Evolutionary conservation across 257 asterid species (phyloP), one percentile per base, ranked within the genome.

Genomic region (Cinchona pubescens): DNA sequence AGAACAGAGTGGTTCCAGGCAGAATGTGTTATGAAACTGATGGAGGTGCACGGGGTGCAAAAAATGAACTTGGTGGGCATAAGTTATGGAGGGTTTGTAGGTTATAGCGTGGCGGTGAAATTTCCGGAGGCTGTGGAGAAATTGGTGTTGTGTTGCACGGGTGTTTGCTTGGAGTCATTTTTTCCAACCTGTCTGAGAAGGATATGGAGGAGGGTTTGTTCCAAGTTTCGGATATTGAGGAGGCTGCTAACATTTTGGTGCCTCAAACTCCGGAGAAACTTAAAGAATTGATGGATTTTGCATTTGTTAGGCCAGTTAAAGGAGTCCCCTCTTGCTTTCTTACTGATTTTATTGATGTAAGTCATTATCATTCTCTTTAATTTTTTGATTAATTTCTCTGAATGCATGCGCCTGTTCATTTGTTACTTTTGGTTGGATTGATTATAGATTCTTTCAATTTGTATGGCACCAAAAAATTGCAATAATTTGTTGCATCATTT

Each of bases 11-110:
- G 18, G 18, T 93, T 90, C 75, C 98, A 91, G 88, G 98, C 97
- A 30, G 83, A 70, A 74, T 91, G 96, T 77, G 87, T 93, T 29
- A 91, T 84, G 91, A 80, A 82, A 43, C 75, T 91, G 77, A 90
- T 91, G 98, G 86, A 80, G 83, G 79, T 82, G 35, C 86, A 78
- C 48, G 90, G 90, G 7, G 92, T 93, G 8, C 45, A 64, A 5
- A 80, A 70, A 72, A 81, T 85, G 82, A 87, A 91, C 78, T 7
- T 91, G 58, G 97, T 93, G 60, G 98, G 98, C 70, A 88, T 93
- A 38, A 93, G 98, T 71, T 93, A 93, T 75, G 97, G 98, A 3
- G 98, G 98, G 0, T 93, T 93, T 68, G 96, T 93, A 0, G 91
- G 90, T 48, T 91, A 91, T 82, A 91, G 92, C 77, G 59, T 90